Conservation (phyloP, 2,329 filamentous ascomycete genomes). For the Gliomastix tumulicola region DNA sequence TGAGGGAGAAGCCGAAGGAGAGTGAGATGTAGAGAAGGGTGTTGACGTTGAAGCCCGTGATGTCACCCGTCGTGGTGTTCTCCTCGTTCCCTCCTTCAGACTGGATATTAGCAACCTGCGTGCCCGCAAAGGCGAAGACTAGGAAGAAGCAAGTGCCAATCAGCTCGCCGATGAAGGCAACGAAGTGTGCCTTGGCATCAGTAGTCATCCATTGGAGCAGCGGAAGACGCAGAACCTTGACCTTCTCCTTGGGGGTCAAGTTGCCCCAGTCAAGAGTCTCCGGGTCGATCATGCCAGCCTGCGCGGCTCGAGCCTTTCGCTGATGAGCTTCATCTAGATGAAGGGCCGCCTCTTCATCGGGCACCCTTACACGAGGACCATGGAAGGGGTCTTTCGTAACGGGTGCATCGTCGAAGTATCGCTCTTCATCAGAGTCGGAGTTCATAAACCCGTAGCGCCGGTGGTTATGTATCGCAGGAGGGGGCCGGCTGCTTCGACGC, state of each 20-base stretch:
- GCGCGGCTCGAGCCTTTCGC: neutral
- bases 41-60: conserved; percentile 32
- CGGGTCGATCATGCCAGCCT: neutral
- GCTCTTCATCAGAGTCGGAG: conserved; percentile 13
- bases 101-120: conserved; percentile 32
- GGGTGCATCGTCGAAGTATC: conserved; percentile 7
- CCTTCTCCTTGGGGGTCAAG: conserved; percentile 29
- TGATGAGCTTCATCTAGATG: neutral
- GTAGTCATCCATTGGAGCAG: conserved; percentile 40
- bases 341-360: conserved; percentile 1
- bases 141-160: conserved; percentile 34
- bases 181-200: conserved; percentile 34
- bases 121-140: conserved; percentile 34
- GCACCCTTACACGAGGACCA: neutral
- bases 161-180: conserved; percentile 28
- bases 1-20: conserved; percentile 33
- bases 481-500: conserved; percentile 12
- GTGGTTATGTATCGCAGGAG: conserved; percentile 14
- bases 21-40: conserved; percentile 35
- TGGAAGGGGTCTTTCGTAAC: neutral
- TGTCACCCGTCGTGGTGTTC: conserved; percentile 33
- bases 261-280: conserved; percentile 30
- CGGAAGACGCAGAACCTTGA: conserved; percentile 34
- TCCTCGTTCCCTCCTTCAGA: too few relatives aligned
- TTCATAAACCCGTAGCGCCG: conserved; percentile 5